Evolutionary conservation across 129 eudicot genomes (phyloP), one percentile per base, ranked within the genome.

Genomic region (Helianthus tuberosus): DNA sequence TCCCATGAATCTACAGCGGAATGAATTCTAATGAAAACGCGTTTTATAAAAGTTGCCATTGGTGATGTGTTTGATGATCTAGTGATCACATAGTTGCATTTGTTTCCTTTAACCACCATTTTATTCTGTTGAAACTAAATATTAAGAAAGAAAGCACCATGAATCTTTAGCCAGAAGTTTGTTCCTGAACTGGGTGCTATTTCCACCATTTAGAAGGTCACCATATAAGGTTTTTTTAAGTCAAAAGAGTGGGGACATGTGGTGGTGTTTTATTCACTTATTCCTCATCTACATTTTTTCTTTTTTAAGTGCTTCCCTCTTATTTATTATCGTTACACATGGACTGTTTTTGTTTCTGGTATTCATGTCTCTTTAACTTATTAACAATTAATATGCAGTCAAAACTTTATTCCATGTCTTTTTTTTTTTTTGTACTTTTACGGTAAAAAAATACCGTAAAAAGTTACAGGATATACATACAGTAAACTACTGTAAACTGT

Each of bases 1-100:
- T 77, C 85, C 85, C 89, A 84, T 77, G 75, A 66, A 55, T 71
- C 52, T 17, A 65, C 74, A 6, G 81, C 67, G 51, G 80, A 79
- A 16, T 72, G 78, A 66, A 81, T 75, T 67, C 52, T 80, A 6
- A 12, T 27, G 41, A 72, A 65, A 29, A 81, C 12, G 9, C 64
- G 81, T 68, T 59, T 75, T 44, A 69, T 64, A 20, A 72, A 62
- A 46, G 85, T 79, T 55, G 65, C 66, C 85, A 72, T 85, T 79
- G 58, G 80, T 60, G 68, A 75, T 61, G 64, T 72, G 47, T 60
- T 66, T 77, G 86, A 68, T 35, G 82, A 71, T 75, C 72, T 75
- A 78, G 78, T 23, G 66, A 67, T 68, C 60, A 79, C 55, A 60
- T 64, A 70, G 11, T 46, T 44, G 66, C 50, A 38, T 72, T 60